Evolutionary conservation across 805 yeast genomes (phyloP).

Genomic region (Saccharomycopsis babjevae): DNA sequence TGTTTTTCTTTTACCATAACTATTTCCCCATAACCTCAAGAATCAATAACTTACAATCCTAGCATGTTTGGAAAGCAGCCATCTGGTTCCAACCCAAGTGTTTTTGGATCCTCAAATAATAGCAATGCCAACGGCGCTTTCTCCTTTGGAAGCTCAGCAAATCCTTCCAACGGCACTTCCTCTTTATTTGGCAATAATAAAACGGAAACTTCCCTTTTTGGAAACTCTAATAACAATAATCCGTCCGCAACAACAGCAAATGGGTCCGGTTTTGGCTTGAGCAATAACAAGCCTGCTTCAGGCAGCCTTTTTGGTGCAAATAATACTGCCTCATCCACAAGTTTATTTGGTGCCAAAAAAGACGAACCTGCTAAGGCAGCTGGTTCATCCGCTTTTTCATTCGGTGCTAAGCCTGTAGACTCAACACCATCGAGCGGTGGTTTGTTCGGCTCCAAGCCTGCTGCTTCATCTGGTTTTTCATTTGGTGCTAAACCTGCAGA

Average conservation of each 20-base stretch:
- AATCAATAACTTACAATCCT: not conserved
- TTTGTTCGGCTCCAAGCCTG: conserved; percentile 20
- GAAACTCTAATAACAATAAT: not conserved
- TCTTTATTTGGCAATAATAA: conserved; percentile 3
- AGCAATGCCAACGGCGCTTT: conserved; percentile 19
- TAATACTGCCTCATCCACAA: not conserved
- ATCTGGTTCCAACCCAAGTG: not conserved
- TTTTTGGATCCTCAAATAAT: not conserved
- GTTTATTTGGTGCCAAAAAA: not conserved
- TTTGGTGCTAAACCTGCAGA: conserved; percentile 20
- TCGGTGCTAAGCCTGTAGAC: conserved; percentile 26
- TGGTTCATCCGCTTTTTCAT: conserved; percentile 15
- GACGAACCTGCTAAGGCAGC: conserved; percentile 14
- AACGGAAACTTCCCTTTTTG: conserved; percentile 16
- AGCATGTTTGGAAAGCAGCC: not conserved
- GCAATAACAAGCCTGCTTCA: conserved; percentile 5
- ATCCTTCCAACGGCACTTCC: conserved; percentile 2
- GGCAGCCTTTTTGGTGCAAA: conserved; percentile 1
- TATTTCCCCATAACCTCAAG: not conserved
- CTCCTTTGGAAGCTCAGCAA: conserved; percentile 20
- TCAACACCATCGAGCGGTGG: conserved; percentile 19
- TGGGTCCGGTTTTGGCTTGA: conserved; percentile 7
- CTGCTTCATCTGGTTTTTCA: conserved; percentile 19
- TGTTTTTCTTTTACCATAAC: too few species aligned
- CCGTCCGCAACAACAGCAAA: conserved; percentile 11